Evolutionary conservation across 2,329 filamentous ascomycete genomes (phyloP).

Genomic region (Colletotrichum liaoningense): DNA sequence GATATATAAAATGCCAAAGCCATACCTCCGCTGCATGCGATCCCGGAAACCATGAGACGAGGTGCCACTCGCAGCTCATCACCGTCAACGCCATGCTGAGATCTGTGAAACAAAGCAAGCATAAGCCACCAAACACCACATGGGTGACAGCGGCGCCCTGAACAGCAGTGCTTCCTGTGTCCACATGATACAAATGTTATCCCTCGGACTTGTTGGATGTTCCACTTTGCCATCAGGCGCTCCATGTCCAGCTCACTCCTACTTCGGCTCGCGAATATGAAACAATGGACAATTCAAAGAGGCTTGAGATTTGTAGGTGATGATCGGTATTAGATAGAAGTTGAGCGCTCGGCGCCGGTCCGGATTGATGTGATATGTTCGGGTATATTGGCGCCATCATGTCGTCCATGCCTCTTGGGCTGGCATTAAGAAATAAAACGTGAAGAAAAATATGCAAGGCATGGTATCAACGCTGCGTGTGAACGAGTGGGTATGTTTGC

Average conservation of each 20-base stretch:
- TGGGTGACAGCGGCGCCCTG: neutral
- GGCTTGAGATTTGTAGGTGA: neutral
- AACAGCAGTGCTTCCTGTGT: neutral
- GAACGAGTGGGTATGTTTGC: constrained; percentile 48
- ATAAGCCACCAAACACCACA: neutral
- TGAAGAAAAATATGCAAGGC: constrained; percentile 28
- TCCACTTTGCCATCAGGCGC: constrained; percentile 8
- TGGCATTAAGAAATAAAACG: constrained; percentile 16
- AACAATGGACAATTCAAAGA: neutral
- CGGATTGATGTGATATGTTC: constrained; percentile 33
- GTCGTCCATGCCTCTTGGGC: constrained; percentile 20
- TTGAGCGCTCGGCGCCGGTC: constrained; percentile 39
- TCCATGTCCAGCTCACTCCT: neutral
- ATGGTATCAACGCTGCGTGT: constrained; percentile 37
- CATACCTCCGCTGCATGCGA: constrained; percentile 1
- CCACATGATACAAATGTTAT: constrained; percentile 3
- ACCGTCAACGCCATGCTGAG: constrained; percentile 32
- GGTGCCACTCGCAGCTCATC: constrained; percentile 13
- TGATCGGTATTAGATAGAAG: constrained; percentile 30
- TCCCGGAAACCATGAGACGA: constrained; percentile 9
- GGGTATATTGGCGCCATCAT: constrained; percentile 34
- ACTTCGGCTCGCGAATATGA: neutral
- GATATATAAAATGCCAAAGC: constrained; percentile 1
- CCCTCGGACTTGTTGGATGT: neutral
- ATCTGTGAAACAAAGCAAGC: neutral